Conservation (phyloP, 2,329 filamentous ascomycete genomes). For the Ophiocordyceps australis region DNA sequence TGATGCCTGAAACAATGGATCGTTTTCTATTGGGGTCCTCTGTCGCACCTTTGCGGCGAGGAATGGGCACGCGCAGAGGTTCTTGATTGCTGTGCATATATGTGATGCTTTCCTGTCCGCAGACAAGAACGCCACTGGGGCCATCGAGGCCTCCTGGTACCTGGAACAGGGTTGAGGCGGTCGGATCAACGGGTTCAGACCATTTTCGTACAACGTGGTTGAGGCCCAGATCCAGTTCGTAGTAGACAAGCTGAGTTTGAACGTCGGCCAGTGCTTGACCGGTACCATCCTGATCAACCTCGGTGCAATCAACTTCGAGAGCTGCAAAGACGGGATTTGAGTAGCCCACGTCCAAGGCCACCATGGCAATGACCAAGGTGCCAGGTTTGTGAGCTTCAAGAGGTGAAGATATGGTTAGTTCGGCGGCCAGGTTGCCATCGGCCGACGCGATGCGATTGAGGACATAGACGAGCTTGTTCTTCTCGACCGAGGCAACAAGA, state of each 20-base stretch:
- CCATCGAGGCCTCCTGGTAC: slow-evolving; percentile 88
- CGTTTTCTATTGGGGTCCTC: slow-evolving; percentile 88
- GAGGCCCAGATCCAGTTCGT: slow-evolving; percentile 87
- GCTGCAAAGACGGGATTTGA: slow-evolving; percentile 94
- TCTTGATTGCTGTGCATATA: slow-evolving; percentile 96
- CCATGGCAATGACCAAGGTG: slow-evolving; percentile 74
- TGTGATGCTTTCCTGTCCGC: slow-evolving; percentile 83
- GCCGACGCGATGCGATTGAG: slow-evolving; percentile 64
- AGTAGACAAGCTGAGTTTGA: slow-evolving; percentile 89
- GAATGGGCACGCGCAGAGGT: slow-evolving; percentile 75
- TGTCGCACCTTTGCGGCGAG: slow-evolving; percentile 66
- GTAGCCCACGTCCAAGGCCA: slow-evolving; percentile 86
- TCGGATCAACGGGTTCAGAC: slow-evolving; percentile 84
- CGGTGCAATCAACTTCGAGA: slow-evolving; percentile 82
- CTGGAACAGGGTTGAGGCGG: slow-evolving; percentile 79
- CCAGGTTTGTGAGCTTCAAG: slow-evolving; percentile 90
- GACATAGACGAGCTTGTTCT: slow-evolving; percentile 99
- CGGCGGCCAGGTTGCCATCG: slow-evolving; percentile 12
- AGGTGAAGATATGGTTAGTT: slow-evolving; percentile 91
- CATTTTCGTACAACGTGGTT: slow-evolving; percentile 96
- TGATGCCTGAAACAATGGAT: slow-evolving; percentile 74
- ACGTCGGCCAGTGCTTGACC: slow-evolving; percentile 65
- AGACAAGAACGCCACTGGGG: slow-evolving; percentile 87
- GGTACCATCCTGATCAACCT: slow-evolving; percentile 78
- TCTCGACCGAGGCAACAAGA: slow-evolving; percentile 84